Base-by-base conservation (phyloP, 352 stramenopile species). In the Globisporangium splendens region DNA sequence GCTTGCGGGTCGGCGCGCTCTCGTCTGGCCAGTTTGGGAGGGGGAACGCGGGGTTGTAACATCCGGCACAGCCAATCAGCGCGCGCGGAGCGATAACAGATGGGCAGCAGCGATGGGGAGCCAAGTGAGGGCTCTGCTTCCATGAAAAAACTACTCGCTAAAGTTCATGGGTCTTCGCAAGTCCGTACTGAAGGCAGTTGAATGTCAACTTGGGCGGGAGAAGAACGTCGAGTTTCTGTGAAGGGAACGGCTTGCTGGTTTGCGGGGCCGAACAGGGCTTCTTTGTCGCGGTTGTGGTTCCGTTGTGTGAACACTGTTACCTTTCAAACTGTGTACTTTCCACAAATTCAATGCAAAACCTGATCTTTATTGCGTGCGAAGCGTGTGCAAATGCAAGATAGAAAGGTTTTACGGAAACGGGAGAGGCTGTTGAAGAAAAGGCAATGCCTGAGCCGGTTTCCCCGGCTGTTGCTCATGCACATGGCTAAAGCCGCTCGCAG, bases 271-370 rank as follows among this genome's bases (percentile, higher is more conserved):
- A 31, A 31, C 24, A 31, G 5, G 24, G 13, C 44, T 22, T 33
- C n/a, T 33, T 50, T 33, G 22, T 50, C 2, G 46, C 46, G 22
- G 22, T 50, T 50, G 46, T 33, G 46, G 46, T 33, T 50, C 15
- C 5, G 39, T 44, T 44, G 39, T 33, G 46, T 33, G 46, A 24
- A 50, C 46, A 33, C 7, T 8, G 8, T 6, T 10, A 10, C 28
- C 28, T 35, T 8, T 35, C 5, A 35, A 11, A 35, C 10, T 35
- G 28, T 8, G 5, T 35, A 35, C 2, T 10, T 10, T n/a, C n/a
- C n/a, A n/a, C n/a, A n/a, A n/a, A n/a, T n/a, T n/a, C n/a, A n/a
- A n/a, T n/a, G n/a, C n/a, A n/a, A n/a, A n/a, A n/a, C n/a, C n/a
- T n/a, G n/a, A n/a, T n/a, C n/a, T n/a, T n/a, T n/a, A n/a, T n/a